A percentile compares a stretch with the other conserved stretches of the same genome.
These are phyloP conservation scores for Marchantia polymorpha DNA, from an alignment of 225 moss, liverwort and hornwort genomes.

Conservation along the genomic window DNA sequence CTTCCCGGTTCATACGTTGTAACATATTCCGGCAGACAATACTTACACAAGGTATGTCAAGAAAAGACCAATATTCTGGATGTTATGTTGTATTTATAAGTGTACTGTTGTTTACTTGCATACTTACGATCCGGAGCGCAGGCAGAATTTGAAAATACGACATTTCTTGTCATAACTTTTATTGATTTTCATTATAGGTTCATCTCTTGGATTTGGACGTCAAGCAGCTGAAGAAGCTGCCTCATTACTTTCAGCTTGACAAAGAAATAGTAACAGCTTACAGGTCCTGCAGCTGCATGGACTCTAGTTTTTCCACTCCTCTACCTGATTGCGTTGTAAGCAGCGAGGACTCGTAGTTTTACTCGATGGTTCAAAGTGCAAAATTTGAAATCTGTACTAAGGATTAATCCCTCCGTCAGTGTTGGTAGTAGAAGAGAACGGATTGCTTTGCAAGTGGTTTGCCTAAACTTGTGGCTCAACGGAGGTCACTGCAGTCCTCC, in stretches of 20 bases:
- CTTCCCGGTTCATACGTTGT: not conserved
- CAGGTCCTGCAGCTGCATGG: conserved; percentile 4
- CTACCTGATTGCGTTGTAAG: not conserved
- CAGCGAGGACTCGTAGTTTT: not conserved
- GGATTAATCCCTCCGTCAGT: not conserved
- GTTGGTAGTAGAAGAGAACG: not conserved
- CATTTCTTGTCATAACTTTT: not conserved
- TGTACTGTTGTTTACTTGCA: not conserved
- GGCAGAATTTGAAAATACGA: not conserved
- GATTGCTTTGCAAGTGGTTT: not conserved
- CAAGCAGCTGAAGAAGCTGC: conserved; percentile 35
- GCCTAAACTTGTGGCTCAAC: not conserved
- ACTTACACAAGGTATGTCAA: conserved; percentile 34
- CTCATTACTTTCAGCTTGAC: conserved; percentile 31
- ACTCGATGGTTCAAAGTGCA: not conserved
- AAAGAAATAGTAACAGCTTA: conserved; percentile 27
- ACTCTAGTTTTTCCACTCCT: not conserved
- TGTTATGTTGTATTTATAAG: too few relatives aligned
- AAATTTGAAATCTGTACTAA: not conserved
- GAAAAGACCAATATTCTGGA: not conserved
- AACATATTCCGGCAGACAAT: not conserved
- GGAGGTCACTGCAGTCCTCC: not conserved
- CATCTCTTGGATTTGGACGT: conserved; percentile 40
- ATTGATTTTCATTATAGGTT: conserved; percentile 17
- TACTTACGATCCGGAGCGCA: not conserved